These are phyloP conservation scores for Otatea glauca DNA, from an alignment of 176 grass and related monocot species.

Conservation along the genomic window DNA sequence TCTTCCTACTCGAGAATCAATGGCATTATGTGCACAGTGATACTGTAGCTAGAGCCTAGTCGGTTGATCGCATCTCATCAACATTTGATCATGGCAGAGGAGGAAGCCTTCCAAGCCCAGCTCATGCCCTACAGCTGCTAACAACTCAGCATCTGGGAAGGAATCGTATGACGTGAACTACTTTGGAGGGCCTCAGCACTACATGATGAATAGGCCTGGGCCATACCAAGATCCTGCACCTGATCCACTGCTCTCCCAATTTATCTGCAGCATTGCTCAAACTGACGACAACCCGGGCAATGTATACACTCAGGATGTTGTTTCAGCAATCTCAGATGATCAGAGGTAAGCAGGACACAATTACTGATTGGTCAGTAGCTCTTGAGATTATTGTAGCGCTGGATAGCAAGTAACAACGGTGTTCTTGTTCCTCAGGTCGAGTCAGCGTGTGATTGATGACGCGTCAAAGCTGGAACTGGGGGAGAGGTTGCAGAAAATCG, in stretches of 20 bases:
- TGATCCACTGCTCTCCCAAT: conserved; percentile 77
- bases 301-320: not conserved
- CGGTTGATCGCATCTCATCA: not conserved
- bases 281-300: not conserved
- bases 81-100: conserved; percentile 52
- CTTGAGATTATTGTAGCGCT: not conserved
- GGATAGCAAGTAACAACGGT: not conserved
- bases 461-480: conserved; percentile 51
- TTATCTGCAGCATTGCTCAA: conserved; percentile 51
- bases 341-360: conserved; percentile 50
- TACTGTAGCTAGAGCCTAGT: not conserved
- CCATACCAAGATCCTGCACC: conserved; percentile 50
- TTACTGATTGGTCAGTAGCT: not conserved
- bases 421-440: conserved; percentile 39
- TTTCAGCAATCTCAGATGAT: conserved; percentile 24
- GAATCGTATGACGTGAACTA: conserved; percentile 48
- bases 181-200: conserved; percentile 33
- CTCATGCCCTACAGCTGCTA: conserved; percentile 38
- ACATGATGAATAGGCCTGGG: conserved; percentile 21
- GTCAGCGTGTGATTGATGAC: conserved; percentile 22
- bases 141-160: conserved; percentile 15
- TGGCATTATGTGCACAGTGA: not conserved
- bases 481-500: conserved; percentile 73
- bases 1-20: not conserved
- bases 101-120: conserved; percentile 69